Base-by-base conservation (phyloP, 148 eudicot genomes). In the Rhododendron kiyosumense region DNA sequence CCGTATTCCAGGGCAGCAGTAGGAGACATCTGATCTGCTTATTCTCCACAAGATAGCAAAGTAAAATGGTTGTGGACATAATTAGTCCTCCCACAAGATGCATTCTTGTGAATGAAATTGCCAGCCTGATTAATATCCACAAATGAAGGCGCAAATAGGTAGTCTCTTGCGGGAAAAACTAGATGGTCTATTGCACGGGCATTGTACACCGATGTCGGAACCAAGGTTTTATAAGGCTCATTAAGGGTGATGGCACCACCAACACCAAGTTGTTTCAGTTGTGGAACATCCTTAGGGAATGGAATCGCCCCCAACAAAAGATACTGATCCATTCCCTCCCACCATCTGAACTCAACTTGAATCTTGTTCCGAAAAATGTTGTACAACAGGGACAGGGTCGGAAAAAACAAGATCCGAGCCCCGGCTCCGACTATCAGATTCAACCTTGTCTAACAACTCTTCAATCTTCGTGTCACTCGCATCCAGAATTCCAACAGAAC, bases 1-100 rank as follows among this genome's bases (percentile, higher is more conserved):
- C 93, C 91, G 86, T 91, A 92, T 20, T 92, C 92, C 83, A 91
- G 71, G 14, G 98, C 98, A 82, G 90, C 82, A 79, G 86, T 88
- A 43, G 96, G 98, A 51, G 93, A 87, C 94, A 93, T 90, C 54
- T 73, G 94, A 54, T 15, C 6, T 90, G 80, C 90, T 93, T 93
- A 75, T 92, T 84, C 85, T 87, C 89, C 78, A 94, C 96, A 94
- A 93, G 84, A 81, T 94, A 93, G 83, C 98, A 93, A 80, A 94
- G 91, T 38, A 92, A 98, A 48, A 94, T 87, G 14, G 98, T 96
- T 78, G 98, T 96, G 98, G 74, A 96, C 98, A 88, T 94, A 96
- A 32, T 98, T 94, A 80, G 94, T 92, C 85, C 84, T 89, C 18
- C 96, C 94, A 86, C 85, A 86, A 34, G 91, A 89, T 79, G 94